phyloP scores from a whole-genome alignment of 495 filamentous ascomycete species.

The Aspergillus coremiiformis region DNA sequence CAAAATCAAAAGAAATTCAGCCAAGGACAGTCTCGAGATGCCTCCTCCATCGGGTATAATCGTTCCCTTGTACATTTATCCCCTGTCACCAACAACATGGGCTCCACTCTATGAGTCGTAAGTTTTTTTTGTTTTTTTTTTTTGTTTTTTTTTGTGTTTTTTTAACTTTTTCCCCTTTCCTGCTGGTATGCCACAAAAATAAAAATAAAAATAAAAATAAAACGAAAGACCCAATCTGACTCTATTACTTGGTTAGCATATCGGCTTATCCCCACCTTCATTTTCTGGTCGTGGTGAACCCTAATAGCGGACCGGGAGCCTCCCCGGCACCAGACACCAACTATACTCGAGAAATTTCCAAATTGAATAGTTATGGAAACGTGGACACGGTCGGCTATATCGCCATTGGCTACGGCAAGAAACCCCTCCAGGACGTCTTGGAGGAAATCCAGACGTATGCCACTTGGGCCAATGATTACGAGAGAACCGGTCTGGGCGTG shows the following conservation, averaged over 20 bases:
- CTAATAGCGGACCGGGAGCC: conserved; percentile 14
- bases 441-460: conserved; percentile 15
- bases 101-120: conserved; percentile 17
- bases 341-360: conserved; percentile 11
- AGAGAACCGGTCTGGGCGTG: conserved; percentile 3
- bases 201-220: conserved; percentile 1
- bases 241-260: no score
- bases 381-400: conserved; percentile 16
- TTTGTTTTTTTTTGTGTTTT: background rate
- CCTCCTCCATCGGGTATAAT: conserved; percentile 9
- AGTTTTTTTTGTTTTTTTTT: background rate
- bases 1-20: background rate
- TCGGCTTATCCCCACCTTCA: conserved; percentile 3
- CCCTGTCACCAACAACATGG: conserved; percentile 10
- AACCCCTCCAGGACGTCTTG: conserved; percentile 4
- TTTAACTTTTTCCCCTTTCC: background rate
- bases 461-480: conserved; percentile 7
- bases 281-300: conserved; percentile 17
- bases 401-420: conserved; percentile 15
- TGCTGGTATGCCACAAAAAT: background rate
- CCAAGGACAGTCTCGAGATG: conserved; percentile 1
- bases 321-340: conserved; percentile 6
- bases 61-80: conserved; percentile 17
- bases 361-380: conserved; percentile 10
- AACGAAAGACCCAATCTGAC: no score